Percentiles rank a stretch among this genome's conserved stretches.
Evolutionary conservation across 768 basidiomycete species (phyloP).

Genomic region (Agaricus bisporus): DNA sequence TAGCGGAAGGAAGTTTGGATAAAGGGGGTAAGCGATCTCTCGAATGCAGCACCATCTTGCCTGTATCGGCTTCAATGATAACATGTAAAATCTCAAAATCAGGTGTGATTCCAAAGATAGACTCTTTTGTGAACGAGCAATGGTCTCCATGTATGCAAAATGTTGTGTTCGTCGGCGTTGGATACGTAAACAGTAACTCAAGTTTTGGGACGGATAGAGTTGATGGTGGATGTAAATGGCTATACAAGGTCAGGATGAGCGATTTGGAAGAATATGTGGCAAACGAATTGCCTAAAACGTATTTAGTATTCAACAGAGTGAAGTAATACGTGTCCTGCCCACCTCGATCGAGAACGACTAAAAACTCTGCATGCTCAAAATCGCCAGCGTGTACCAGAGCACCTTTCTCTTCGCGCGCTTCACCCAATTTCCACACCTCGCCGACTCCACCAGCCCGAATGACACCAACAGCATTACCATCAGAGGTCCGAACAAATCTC

Average conservation of each 20-base stretch:
- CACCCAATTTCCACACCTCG: conserved; percentile 56
- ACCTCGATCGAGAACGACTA: conserved; percentile 71
- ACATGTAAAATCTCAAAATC: conserved; percentile 56
- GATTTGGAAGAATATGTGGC: conserved; percentile 43
- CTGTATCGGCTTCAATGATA: conserved; percentile 29
- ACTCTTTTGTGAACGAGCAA: conserved; percentile 30
- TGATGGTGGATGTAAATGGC: conserved; percentile 30
- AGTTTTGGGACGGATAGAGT: conserved; percentile 42
- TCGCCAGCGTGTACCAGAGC: conserved; percentile 36
- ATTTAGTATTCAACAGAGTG: not conserved
- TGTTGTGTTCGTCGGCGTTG: conserved; percentile 28
- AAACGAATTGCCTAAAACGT: conserved; percentile 5
- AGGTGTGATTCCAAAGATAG: conserved; percentile 62
- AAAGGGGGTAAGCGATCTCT: conserved; percentile 48
- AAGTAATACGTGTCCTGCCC: conserved; percentile 13
- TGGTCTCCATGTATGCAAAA: not conserved
- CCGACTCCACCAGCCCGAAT: conserved; percentile 51
- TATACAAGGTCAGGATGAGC: conserved; percentile 58
- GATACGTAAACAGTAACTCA: conserved; percentile 60
- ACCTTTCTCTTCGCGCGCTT: conserved; percentile 32
- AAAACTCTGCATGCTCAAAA: conserved; percentile 55
- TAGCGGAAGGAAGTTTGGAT: conserved; percentile 23
- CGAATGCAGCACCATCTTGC: conserved; percentile 38
- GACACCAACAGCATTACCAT: conserved; percentile 70
- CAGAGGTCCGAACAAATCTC: conserved; percentile 70